A percentile compares a stretch with the other conserved stretches of the same genome.
These are phyloP conservation scores for Ceratobasidium sp. DNA, from an alignment of 1,284 basidiomycete species.

Conservation along the genomic window DNA sequence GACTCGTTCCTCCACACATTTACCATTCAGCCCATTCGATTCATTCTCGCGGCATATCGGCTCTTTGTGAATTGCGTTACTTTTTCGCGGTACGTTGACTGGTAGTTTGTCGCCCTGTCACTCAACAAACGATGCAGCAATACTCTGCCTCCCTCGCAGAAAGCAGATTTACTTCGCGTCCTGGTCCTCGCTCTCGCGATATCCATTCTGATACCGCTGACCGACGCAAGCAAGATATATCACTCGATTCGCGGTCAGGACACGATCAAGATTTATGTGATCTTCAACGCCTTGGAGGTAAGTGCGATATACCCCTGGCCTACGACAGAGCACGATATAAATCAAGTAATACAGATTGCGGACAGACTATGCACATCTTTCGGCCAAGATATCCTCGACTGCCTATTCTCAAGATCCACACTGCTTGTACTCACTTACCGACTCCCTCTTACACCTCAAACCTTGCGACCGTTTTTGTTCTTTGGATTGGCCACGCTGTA, in stretches of 20 bases:
- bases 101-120: background rate
- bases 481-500: slow-evolving; percentile 87
- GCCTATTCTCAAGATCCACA: slow-evolving; percentile 92
- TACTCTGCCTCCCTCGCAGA: slow-evolving; percentile 82
- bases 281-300: slow-evolving; percentile 97
- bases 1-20: slow-evolving; percentile 99
- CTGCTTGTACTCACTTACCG: slow-evolving; percentile 75
- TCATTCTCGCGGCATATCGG: slow-evolving; percentile 69
- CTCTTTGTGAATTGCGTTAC: slow-evolving; percentile 58
- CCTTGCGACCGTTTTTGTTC: slow-evolving; percentile 81
- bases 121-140: slow-evolving; percentile 22
- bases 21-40: slow-evolving; percentile 95
- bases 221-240: slow-evolving; percentile 98
- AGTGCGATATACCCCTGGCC: slow-evolving; percentile 38
- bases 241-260: slow-evolving; percentile 99
- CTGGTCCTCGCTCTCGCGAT: slow-evolving; percentile 81
- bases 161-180: slow-evolving; percentile 86
- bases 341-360: slow-evolving; percentile 70
- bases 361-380: slow-evolving; percentile 96
- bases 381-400: slow-evolving; percentile 97
- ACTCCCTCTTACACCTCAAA: slow-evolving; percentile 64
- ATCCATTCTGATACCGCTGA: slow-evolving; percentile 77
- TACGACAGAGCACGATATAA: background rate
- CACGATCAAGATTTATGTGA: slow-evolving; percentile 98
- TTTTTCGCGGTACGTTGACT: slow-evolving; percentile 42